phyloP scores from a whole-genome alignment of 2,329 filamentous ascomycete species.

The Fusarium hostae region DNA sequence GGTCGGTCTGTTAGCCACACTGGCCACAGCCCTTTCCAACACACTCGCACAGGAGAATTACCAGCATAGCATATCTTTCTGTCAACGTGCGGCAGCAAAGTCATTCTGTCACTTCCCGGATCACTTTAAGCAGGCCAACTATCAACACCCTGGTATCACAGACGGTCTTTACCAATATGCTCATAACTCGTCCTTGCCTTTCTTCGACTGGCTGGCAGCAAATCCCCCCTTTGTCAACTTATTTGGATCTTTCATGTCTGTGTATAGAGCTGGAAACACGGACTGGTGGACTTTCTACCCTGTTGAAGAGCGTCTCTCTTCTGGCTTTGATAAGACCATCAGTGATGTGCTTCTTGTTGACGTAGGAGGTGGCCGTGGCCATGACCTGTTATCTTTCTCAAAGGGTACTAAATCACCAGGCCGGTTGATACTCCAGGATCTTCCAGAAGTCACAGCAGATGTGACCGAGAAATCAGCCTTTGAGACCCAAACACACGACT shows the following conservation, averaged over 20 bases:
- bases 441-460: constrained; percentile 29
- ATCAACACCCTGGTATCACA: constrained; percentile 7
- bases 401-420: background rate
- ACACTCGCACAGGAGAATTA: constrained; percentile 17
- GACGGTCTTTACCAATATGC: constrained; percentile 24
- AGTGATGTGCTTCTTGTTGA: constrained; percentile 29
- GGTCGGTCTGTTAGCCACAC: too few species aligned
- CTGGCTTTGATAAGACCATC: background rate
- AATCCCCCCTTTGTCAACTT: constrained; percentile 15
- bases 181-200: constrained; percentile 7
- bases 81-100: constrained; percentile 8
- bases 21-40: too few species aligned
- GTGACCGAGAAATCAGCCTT: background rate
- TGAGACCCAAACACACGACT: constrained; percentile 21
- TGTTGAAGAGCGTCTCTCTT: background rate
- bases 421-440: constrained; percentile 33
- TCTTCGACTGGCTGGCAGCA: constrained; percentile 20
- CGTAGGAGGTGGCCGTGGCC: constrained; percentile 33
- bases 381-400: constrained; percentile 33
- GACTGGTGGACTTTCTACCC: constrained; percentile 30
- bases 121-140: constrained; percentile 19
- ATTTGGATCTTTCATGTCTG: constrained; percentile 32
- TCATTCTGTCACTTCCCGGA: constrained; percentile 16
- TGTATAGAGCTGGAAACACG: constrained; percentile 15
- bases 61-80: constrained; percentile 25